Evolutionary conservation across 768 basidiomycete species (phyloP), one percentile per base, ranked within the genome.

Genomic region (Agaricus subrufescens): DNA sequence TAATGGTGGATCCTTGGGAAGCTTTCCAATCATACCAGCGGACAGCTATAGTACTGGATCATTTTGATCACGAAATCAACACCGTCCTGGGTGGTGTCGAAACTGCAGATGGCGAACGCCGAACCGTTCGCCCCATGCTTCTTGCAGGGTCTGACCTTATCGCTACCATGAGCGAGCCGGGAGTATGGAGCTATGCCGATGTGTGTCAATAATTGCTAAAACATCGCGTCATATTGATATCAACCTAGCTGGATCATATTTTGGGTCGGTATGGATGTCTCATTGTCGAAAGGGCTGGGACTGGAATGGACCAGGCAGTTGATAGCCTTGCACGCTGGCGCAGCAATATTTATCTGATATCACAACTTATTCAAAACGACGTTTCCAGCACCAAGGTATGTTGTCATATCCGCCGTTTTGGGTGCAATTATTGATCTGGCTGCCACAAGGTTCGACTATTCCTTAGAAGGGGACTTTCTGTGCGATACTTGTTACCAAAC

Each of bases 1-100:
- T 99, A 45, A 98, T 97, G 94, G 89, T 98, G 44, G 97, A 99
- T 67, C 78, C 94, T 19, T 99, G 95, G 95, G 97, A 99, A 71
- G 94, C 95, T 12, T 88, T 91, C 69, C 95, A 94, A 71, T 77
- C 83, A 46, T 99, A 99, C 75, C 91, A 94, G 66, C 89, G 94
- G 60, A 99, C 97, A 1, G 97, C 97, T 39, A 85, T 98, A 54
- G 97, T 99, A 52, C 82, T 99, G 54, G 95, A 98, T 69, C 97
- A 99, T 67, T 95, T 98, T 67, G 91, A 98, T 67, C 81, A 94
- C 66, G 88, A 96, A 74, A 85, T 99, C 66, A 99, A 99, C 72
- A 85, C 81, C 5, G 77, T 86, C 39, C 74, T 87, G 25, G 93
- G 94, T 4, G 96, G 94, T 46, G 83, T 92, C 30, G 73, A 76